phyloP scores from a whole-genome alignment of 495 filamentous ascomycete genomes.

The Penicillium fimorum region DNA sequence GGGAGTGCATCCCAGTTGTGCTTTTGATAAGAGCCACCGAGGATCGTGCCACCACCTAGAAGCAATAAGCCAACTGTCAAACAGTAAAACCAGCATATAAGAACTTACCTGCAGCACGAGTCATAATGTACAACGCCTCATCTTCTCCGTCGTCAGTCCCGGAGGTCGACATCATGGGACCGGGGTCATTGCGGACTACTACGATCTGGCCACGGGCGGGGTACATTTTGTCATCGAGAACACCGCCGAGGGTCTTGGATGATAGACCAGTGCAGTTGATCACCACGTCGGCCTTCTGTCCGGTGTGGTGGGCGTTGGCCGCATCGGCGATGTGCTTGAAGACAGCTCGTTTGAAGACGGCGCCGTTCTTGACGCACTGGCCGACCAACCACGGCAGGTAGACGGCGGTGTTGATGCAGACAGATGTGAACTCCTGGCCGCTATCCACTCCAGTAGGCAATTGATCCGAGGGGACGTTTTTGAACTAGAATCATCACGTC shows the following conservation, averaged over 20 bases:
- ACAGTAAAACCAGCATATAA: background rate
- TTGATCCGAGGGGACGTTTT: slow-evolving; percentile 51
- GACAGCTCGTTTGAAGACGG: slow-evolving; percentile 58
- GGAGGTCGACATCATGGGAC: slow-evolving; percentile 65
- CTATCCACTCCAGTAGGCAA: slow-evolving; percentile 62
- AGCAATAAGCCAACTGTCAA: background rate
- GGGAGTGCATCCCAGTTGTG: slow-evolving; percentile 78
- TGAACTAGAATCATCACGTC: slow-evolving; percentile 42
- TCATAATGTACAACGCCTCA: slow-evolving; percentile 88
- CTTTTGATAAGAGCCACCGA: slow-evolving; percentile 86
- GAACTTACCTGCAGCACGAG: slow-evolving; percentile 64
- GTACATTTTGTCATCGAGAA: slow-evolving; percentile 69
- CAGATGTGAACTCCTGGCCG: slow-evolving; percentile 73
- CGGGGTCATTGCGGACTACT: slow-evolving; percentile 78
- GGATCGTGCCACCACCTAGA: slow-evolving; percentile 65
- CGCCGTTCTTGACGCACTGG: slow-evolving; percentile 70
- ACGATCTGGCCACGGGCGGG: slow-evolving; percentile 88
- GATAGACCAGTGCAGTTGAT: slow-evolving; percentile 87
- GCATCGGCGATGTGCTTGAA: slow-evolving; percentile 75
- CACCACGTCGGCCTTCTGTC: slow-evolving; percentile 63
- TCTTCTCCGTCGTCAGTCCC: slow-evolving; percentile 80
- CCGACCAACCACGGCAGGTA: slow-evolving; percentile 82
- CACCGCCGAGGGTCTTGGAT: slow-evolving; percentile 73
- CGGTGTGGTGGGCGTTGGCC: slow-evolving; percentile 58
- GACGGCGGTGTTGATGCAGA: slow-evolving; percentile 87